These are phyloP conservation scores for Chloroidium sp. DNA, from an alignment of 163 green algal species.

Conservation along the genomic window DNA sequence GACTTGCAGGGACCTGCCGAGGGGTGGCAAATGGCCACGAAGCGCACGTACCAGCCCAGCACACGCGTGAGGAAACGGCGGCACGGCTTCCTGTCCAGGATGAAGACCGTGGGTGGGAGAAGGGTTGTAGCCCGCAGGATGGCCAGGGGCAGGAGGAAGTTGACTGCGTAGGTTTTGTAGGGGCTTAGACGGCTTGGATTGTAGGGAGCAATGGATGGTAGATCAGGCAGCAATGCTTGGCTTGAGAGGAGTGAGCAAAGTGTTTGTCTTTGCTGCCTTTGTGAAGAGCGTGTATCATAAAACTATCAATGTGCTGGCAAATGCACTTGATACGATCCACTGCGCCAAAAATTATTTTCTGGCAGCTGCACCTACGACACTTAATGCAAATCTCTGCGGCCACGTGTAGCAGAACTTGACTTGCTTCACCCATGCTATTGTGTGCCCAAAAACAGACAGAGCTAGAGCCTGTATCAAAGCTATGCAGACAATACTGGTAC, in stretches of 20 bases:
- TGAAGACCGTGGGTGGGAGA: constrained; percentile 4
- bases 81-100: constrained; percentile 7
- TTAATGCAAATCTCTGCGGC: background rate
- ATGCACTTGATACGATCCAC: background rate
- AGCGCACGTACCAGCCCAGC: constrained; percentile 26
- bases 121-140: background rate
- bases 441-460: background rate
- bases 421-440: background rate
- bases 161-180: background rate
- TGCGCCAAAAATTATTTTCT: too few relatives aligned
- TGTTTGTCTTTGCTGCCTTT: background rate
- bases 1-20: background rate
- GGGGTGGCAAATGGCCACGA: background rate
- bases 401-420: background rate
- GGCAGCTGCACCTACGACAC: too few relatives aligned
- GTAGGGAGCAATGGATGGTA: too few relatives aligned
- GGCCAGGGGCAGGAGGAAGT: background rate
- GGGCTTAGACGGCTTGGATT: too few relatives aligned
- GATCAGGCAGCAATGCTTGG: too few relatives aligned
- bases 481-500: background rate
- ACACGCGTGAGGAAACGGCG: constrained; percentile 8
- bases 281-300: background rate
- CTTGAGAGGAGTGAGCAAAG: too few relatives aligned
- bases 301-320: background rate
- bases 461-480: background rate